A percentile compares a stretch with the other conserved stretches of the same genome.
These are phyloP conservation scores for Acer campestre DNA, from an alignment of 345 rosid species.

Conservation along the genomic window DNA sequence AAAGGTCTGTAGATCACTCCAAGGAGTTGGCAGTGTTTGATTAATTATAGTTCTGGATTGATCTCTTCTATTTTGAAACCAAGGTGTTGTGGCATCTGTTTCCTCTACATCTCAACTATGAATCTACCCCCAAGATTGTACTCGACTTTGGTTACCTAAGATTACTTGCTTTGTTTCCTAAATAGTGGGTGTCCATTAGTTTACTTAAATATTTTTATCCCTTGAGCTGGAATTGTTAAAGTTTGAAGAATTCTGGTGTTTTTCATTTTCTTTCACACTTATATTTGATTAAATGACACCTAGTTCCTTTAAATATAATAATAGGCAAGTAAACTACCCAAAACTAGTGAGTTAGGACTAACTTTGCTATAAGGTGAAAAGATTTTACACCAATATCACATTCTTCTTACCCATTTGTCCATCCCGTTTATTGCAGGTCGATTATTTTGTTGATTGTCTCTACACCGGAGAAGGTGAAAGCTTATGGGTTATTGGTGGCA, in stretches of 20 bases:
- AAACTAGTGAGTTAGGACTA: background rate
- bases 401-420: background rate
- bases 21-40: background rate
- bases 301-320: background rate
- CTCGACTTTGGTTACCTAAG: background rate
- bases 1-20: background rate
- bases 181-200: background rate
- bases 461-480: slow-evolving; percentile 55
- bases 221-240: background rate
- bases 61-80: background rate
- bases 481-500: slow-evolving; percentile 92
- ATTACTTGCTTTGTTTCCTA: background rate
- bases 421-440: slow-evolving; percentile 58
- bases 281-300: background rate
- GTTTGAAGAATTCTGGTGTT: background rate
- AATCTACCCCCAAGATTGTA: background rate
- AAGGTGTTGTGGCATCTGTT: no score
- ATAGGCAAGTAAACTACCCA: background rate
- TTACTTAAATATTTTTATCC: no score
- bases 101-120: background rate
- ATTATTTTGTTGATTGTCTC: slow-evolving; percentile 91
- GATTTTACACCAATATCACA: background rate
- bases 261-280: background rate
- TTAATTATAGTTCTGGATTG: no score
- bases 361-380: background rate